Percentiles rank a stretch among this genome's conserved stretches.
These are phyloP conservation scores for Solanum hybrid DNA, from an alignment of 305 asterid species.

Conservation along the genomic window DNA sequence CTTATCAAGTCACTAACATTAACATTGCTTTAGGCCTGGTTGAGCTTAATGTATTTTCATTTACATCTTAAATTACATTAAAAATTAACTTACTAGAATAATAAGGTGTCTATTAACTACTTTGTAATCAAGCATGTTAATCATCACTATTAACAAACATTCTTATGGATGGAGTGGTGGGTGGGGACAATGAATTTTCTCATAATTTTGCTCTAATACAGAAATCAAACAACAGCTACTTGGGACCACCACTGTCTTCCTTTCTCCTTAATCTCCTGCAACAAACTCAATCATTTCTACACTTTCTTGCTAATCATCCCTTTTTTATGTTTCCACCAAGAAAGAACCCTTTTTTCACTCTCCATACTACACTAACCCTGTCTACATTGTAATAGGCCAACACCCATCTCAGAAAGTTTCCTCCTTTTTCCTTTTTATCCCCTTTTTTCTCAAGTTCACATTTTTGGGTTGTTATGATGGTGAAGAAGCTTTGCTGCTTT, in stretches of 20 bases:
- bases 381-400: constrained; percentile 10
- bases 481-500: constrained; percentile 16
- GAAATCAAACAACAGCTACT: neutral
- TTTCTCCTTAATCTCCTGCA: constrained; percentile 13
- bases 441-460: neutral
- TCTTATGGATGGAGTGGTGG: neutral
- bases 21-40: too few relatives aligned
- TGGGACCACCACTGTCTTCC: constrained; percentile 13
- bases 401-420: constrained; percentile 8
- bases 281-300: constrained; percentile 1
- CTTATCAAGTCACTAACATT: too few relatives aligned
- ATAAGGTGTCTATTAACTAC: neutral
- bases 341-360: neutral
- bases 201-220: neutral
- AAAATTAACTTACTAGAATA: neutral
- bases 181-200: neutral
- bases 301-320: neutral
- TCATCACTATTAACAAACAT: neutral
- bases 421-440: neutral
- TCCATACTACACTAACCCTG: constrained; percentile 6
- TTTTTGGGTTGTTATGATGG: constrained; percentile 23
- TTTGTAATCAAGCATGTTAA: neutral
- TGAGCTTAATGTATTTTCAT: too few relatives aligned
- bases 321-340: neutral
- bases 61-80: neutral